Conservation (phyloP, 768 basidiomycete species). For the Coprinopsis sp. region DNA sequence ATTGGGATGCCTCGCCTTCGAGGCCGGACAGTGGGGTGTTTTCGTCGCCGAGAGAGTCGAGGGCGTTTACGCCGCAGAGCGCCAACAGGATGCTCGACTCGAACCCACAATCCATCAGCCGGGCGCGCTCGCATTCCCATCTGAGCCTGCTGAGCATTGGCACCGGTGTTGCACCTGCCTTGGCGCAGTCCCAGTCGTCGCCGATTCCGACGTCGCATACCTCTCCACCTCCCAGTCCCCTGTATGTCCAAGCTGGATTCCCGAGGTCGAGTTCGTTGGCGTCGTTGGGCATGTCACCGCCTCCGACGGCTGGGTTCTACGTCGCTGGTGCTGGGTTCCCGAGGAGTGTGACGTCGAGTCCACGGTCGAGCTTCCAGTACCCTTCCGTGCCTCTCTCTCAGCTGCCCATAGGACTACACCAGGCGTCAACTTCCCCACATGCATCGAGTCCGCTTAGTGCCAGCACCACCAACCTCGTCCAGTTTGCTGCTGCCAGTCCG, state of each 20-base stretch:
- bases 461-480: no score
- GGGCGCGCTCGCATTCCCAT: neutral
- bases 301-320: slow-evolving; percentile 1
- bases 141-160: no score
- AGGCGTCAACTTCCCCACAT: neutral
- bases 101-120: neutral
- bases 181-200: no score
- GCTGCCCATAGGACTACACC: neutral
- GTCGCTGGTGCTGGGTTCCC: slow-evolving; percentile 3
- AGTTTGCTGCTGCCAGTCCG: no score
- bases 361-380: neutral
- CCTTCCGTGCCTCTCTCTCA: neutral
- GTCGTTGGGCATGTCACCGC: neutral
- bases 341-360: slow-evolving; percentile 2
- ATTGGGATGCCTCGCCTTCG: slow-evolving; percentile 1
- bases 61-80: neutral
- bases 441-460: neutral
- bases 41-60: neutral
- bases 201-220: neutral
- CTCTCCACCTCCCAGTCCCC: neutral
- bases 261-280: neutral
- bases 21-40: neutral
- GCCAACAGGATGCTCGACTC: neutral
- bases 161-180: neutral
- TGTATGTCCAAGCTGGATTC: neutral